These are phyloP conservation scores for Escallonia rubra DNA, from an alignment of 129 eudicot species.

Conservation along the genomic window DNA sequence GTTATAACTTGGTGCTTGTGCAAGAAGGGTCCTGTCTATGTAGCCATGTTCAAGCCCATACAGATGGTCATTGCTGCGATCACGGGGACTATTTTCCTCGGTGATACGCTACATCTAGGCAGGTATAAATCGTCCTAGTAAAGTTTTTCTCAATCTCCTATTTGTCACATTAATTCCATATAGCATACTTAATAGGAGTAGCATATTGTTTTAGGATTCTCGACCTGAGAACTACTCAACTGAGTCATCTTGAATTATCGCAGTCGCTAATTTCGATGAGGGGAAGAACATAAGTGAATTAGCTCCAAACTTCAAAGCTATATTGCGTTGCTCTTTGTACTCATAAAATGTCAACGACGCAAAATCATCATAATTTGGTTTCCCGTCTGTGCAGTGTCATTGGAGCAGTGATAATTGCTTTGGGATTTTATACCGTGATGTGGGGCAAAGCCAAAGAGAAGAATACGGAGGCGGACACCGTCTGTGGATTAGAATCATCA, in stretches of 20 bases:
- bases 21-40: slow-evolving; percentile 57
- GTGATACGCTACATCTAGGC: slow-evolving; percentile 54
- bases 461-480: slow-evolving; percentile 3
- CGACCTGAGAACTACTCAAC: no score
- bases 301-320: background rate
- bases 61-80: slow-evolving; percentile 49
- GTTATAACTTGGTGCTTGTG: slow-evolving; percentile 55
- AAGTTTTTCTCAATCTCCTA: background rate
- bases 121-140: slow-evolving; percentile 29
- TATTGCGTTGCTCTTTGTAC: background rate
- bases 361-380: background rate
- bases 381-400: slow-evolving; percentile 45
- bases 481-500: slow-evolving; percentile 25
- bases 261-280: background rate
- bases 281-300: background rate
- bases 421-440: slow-evolving; percentile 69
- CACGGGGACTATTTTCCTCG: slow-evolving; percentile 48
- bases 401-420: slow-evolving; percentile 46
- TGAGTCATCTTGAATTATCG: no score
- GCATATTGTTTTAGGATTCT: background rate
- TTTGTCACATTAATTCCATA: background rate
- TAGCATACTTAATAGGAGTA: background rate
- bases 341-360: no score
- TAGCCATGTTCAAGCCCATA: slow-evolving; percentile 59
- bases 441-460: slow-evolving; percentile 65